These are phyloP conservation scores for Paramyrothecium sp. DNA, from an alignment of 2,329 filamentous ascomycete species.

Conservation along the genomic window DNA sequence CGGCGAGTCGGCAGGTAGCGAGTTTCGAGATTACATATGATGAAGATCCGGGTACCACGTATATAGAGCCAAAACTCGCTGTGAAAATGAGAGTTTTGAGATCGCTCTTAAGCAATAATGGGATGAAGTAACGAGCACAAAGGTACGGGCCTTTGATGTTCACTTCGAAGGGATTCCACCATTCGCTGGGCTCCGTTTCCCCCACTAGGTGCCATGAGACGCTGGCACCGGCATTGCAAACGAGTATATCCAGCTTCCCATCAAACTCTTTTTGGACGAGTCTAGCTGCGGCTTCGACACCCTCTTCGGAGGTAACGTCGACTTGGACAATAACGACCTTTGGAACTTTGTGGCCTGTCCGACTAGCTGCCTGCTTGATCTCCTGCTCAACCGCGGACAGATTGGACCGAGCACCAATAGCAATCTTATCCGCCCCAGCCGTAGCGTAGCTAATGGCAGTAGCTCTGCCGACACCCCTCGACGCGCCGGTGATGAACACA, in stretches of 20 bases:
- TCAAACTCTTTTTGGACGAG: slow-evolving; percentile 20
- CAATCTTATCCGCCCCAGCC: slow-evolving; percentile 50
- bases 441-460: slow-evolving; percentile 53
- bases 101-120: slow-evolving; percentile 33
- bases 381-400: slow-evolving; percentile 25
- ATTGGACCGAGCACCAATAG: slow-evolving; percentile 49
- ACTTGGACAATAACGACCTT: slow-evolving; percentile 36
- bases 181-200: slow-evolving; percentile 36
- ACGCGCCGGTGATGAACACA: slow-evolving; percentile 54
- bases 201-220: slow-evolving; percentile 28
- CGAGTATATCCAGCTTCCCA: slow-evolving; percentile 36
- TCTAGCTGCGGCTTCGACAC: slow-evolving; percentile 25
- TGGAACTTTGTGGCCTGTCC: slow-evolving; percentile 24
- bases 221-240: slow-evolving; percentile 43
- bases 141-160: slow-evolving; percentile 50
- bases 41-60: not conserved
- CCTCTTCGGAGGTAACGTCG: slow-evolving; percentile 32
- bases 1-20: slow-evolving; percentile 46
- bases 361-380: slow-evolving; percentile 31
- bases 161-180: slow-evolving; percentile 45
- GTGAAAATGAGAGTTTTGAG: slow-evolving; percentile 46
- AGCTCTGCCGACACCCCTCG: slow-evolving; percentile 50
- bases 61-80: slow-evolving; percentile 25
- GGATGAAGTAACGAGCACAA: slow-evolving; percentile 45
- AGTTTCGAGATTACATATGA: slow-evolving; percentile 49